Base-by-base conservation (phyloP, 345 rosid genomes). In the Zanthoxylum bungeanum region DNA sequence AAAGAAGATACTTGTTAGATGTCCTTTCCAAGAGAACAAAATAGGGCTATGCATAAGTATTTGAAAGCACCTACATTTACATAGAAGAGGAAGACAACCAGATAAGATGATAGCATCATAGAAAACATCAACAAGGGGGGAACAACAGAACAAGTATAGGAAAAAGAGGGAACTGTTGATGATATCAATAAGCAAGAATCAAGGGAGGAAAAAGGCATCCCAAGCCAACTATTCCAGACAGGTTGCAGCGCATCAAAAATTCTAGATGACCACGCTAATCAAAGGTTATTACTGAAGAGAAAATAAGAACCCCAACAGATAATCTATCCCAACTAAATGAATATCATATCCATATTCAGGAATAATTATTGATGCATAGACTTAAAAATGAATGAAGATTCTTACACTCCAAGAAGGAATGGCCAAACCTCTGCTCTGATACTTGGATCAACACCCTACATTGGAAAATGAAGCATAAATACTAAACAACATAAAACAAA, bases 351-450 rank as follows among this genome's bases (percentile, higher is more conserved):
- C 56, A 58, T 50, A 62, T 9, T 28, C 58, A 56, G 49, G 5
- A 27, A 51, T 24, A 11, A 58, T 40, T 44, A 25, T 25, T 11
- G 27, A 42, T 21, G 19, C 33, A 77, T 50, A 75, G 63, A 34
- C 39, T 27, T 34, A 37, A 49, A 42, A 19, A 59, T 36, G 21
- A 21, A 71, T n/a, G 24, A 28, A 49, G 60, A 70, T 73, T 44
- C 95, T 89, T 89, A 94, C 98, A 92, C 80, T 84, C 95, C 98
- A 72, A 92, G 97, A 64, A 94, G 95, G 78, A 94, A 94, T 12
- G 95, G 97, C 98, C 98, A 94, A 74, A 94, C 98, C 75, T 89
- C 89, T 42, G 90, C 87, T 82, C 97, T 90, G 44, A 94, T 86
- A 83, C 90, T 87, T 68, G 97, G 93, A 83, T 92, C 91, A 69